Conservation (phyloP, 352 stramenopile species). For the Globisporangium camurandrum region DNA sequence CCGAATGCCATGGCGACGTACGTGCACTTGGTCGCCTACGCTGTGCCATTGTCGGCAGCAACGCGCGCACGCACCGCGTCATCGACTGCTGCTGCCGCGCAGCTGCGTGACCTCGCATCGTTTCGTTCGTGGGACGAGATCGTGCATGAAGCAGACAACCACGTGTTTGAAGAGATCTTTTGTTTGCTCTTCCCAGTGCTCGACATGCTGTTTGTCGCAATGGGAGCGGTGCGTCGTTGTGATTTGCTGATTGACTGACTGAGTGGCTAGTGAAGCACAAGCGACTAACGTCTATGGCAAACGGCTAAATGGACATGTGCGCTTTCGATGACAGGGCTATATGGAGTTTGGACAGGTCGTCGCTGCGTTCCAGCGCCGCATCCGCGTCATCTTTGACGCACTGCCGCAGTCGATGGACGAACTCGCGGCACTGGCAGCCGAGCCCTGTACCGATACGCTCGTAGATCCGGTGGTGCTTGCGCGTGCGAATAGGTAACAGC, state of each 20-base stretch:
- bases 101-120: constrained; percentile 18
- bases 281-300: no score
- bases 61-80: constrained; percentile 16
- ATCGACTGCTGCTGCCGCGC: constrained; percentile 15
- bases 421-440: constrained; percentile 51
- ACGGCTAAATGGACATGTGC: not conserved
- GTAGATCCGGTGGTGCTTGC: constrained; percentile 10
- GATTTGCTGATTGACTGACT: no score
- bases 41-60: constrained; percentile 19
- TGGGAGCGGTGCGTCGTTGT: constrained; percentile 62
- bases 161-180: constrained; percentile 85
- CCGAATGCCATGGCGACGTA: constrained; percentile 71
- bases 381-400: constrained; percentile 67
- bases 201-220: constrained; percentile 80
- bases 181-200: constrained; percentile 74
- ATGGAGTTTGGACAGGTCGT: constrained; percentile 87
- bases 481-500: constrained; percentile 7
- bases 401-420: constrained; percentile 53
- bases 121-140: constrained; percentile 75
- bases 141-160: constrained; percentile 55
- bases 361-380: constrained; percentile 48
- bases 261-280: no score
- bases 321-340: constrained; percentile 44
- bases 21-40: constrained; percentile 57
- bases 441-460: constrained; percentile 61